Conservation (phyloP, 768 basidiomycete genomes). For the Macrolepiota dolichaula region DNA sequence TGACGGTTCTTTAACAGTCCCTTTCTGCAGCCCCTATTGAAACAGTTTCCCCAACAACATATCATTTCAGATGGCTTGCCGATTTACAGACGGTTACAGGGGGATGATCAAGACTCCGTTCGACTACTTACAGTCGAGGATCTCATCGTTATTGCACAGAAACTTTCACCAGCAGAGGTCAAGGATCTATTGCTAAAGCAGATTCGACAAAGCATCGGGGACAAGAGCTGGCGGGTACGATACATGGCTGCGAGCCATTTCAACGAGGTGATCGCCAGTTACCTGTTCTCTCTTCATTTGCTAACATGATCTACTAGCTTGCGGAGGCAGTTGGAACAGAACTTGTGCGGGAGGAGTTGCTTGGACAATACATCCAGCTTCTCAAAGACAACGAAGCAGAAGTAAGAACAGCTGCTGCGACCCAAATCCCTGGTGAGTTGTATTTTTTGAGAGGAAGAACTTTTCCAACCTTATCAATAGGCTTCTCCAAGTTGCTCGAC, state of each 20-base stretch:
- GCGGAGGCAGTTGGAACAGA: slow-evolving; percentile 89
- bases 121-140: slow-evolving; percentile 93
- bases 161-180: slow-evolving; percentile 82
- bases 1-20: slow-evolving; percentile 10
- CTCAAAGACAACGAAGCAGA: slow-evolving; percentile 99
- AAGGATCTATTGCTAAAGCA: slow-evolving; percentile 87
- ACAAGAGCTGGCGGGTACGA: slow-evolving; percentile 98
- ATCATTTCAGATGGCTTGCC: slow-evolving; percentile 86
- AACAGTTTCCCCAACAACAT: slow-evolving; percentile 74
- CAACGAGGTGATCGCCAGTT: slow-evolving; percentile 64
- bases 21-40: slow-evolving; percentile 64
- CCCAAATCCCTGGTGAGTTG: slow-evolving; percentile 88
- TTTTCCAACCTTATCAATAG: slow-evolving; percentile 35
- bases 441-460: slow-evolving; percentile 3
- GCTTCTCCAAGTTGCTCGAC: slow-evolving; percentile 92
- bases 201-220: slow-evolving; percentile 82
- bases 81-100: slow-evolving; percentile 89
- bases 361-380: slow-evolving; percentile 87
- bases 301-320: slow-evolving; percentile 44
- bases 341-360: slow-evolving; percentile 90
- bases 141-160: slow-evolving; percentile 87
- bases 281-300: neutral
- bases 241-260: slow-evolving; percentile 99
- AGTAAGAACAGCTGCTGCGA: slow-evolving; percentile 92
- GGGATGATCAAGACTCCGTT: slow-evolving; percentile 98